Base-by-base conservation (phyloP, 2,329 filamentous ascomycete genomes). In the Biscogniauxia mediterranea region DNA sequence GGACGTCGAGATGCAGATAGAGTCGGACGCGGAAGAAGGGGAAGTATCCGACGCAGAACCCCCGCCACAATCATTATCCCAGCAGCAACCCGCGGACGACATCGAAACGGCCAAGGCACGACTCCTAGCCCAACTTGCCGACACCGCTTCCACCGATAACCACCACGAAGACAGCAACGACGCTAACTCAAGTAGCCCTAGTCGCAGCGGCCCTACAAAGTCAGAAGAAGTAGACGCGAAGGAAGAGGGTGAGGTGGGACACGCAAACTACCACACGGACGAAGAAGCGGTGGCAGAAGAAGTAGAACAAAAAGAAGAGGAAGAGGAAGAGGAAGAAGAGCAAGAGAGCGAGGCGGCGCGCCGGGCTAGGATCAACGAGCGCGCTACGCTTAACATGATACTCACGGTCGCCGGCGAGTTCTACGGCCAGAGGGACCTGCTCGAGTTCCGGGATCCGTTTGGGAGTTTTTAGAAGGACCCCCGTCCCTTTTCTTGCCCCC, bases 321-420 rank as follows among this genome's bases (percentile, higher is more conserved):
- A 59, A 57, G 63, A 20, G 15, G 62, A 69, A 19, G 63, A 72
- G 42, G 59, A 57, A 23, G 52, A 59, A 5, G 61, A 63, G 28
- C 7, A 9, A 70, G 70, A 42, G 64, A 68, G 5, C 60, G 66
- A 60, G 59, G 60, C 59, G 60, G 42, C 19, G 62, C 69, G 32
- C 58, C 73, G 79, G n/a, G 73, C 73, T 49, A 77, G 76, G 49
- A 75, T 79, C 69, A 85, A 83, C 72, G 81, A 81, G 79, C 81
- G 85, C 26, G 89, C 87, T n/a, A 93, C 92, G 50, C 81, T 97
- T 38, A 93, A 96, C 76, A 96, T 96, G 92, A 91, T 97, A 57
- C 80, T 97, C 67, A 95, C 91, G 0, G 83, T 97, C 42, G 89
- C 90, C 54, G 93, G 92, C 69, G 93, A 97, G 76, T 87, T 91